Evolutionary conservation across 2,329 filamentous ascomycete species (phyloP).

Genomic region (Cladosporium sp.): DNA sequence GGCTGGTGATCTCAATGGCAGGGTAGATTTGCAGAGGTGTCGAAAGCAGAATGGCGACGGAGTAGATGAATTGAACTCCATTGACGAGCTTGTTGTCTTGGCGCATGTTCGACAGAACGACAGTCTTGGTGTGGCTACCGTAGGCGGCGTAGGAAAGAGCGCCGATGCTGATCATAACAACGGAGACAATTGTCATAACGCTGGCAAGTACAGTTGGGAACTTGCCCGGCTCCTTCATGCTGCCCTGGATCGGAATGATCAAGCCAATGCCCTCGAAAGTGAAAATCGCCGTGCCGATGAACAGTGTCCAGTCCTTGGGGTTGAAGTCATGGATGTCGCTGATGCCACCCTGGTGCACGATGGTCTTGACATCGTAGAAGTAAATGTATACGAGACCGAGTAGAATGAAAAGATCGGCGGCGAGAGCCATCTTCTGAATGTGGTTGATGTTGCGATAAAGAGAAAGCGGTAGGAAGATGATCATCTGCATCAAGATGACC

Average conservation of each 20-base stretch:
- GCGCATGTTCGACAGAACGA: conserved; percentile 92
- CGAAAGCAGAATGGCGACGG: conserved; percentile 91
- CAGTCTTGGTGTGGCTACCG: conserved; percentile 91
- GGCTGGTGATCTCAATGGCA: conserved; percentile 93
- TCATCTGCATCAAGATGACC: conserved; percentile 91
- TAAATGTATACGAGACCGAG: conserved; percentile 91
- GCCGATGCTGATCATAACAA: conserved; percentile 87
- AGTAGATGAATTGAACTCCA: conserved; percentile 93
- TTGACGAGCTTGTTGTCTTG: conserved; percentile 97
- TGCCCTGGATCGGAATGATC: conserved; percentile 97
- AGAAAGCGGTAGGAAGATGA: conserved; percentile 92
- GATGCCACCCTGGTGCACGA: conserved; percentile 69
- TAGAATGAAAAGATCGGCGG: conserved; percentile 93
- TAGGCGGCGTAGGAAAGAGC: conserved; percentile 95
- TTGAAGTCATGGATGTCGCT: conserved; percentile 92
- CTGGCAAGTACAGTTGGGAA: conserved; percentile 85
- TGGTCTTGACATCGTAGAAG: conserved; percentile 88
- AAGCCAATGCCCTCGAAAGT: conserved; percentile 97
- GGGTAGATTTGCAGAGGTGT: conserved; percentile 97
- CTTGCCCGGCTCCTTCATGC: conserved; percentile 87
- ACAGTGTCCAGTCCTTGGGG: conserved; percentile 86
- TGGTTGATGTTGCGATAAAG: conserved; percentile 96
- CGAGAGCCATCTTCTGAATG: conserved; percentile 88
- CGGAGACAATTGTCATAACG: conserved; percentile 94
- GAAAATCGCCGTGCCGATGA: conserved; percentile 98